Base-by-base conservation (phyloP, 2,329 filamentous ascomycete species). In the Trichophyton rubrum region DNA sequence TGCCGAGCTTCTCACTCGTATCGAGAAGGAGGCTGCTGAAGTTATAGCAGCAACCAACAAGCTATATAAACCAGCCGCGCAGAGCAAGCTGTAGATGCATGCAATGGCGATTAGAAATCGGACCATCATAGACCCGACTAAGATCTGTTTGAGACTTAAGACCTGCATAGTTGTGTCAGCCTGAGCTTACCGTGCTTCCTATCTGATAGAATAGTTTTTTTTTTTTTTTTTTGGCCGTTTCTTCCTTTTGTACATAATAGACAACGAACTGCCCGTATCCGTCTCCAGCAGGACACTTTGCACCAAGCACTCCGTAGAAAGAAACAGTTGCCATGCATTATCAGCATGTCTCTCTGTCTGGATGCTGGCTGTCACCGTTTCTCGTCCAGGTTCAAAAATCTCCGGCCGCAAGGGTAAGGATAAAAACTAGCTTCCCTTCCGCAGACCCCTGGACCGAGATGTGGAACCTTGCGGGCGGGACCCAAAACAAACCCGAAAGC, bases 1-100 rank as follows among this genome's bases (percentile, higher is more conserved):
- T 69, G 81, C 81, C 55, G 84, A 77, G 0, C 76, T 93, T 27
- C 76, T 90, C 8, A 78, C 78, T 66, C 82, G 89, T 61, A 91
- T 93, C 67, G 88, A 91, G 77, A 85, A 79, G 71, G 89, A 92
- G 72, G 88, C 88, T 0, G 80, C 87, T 70, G 79, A 82, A 61
- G 79, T 86, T 3, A 75, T 91, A 64, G 80, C 75, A 68, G 82
- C 84, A 68, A 82, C 81, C 63, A 76, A 80, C 59, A 71, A 78
- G 27, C 74, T 89, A 57, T 75, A 85, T 63, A 59, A 55, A 9
- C 60, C 64, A 40, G 15, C 59, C 20, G 53, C 41, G 1, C 59
- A 63, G 41, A 63, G 60, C 58, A 63, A 63, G 47, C 60, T 63
- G 3, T 63, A 41, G 60, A 30, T 27, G 22, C 40, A 27, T 43